Conservation (phyloP, 2,329 filamentous ascomycete species). For the Ophiocordyceps camponoti-rufipedis region DNA sequence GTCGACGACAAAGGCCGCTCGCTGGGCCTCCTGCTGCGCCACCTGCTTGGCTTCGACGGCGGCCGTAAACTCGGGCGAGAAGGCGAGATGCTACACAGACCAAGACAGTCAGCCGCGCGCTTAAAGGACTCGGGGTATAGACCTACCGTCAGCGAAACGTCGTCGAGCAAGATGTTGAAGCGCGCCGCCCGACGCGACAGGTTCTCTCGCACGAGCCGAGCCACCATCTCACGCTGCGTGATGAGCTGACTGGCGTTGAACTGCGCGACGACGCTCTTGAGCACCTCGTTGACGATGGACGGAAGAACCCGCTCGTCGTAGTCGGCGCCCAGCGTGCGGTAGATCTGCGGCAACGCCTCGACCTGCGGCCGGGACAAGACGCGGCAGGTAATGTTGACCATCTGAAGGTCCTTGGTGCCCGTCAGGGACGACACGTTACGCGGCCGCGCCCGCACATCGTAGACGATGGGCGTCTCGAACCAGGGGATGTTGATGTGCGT, state of each 20-base stretch:
- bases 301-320: slow-evolving; percentile 95
- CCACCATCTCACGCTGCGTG: slow-evolving; percentile 96
- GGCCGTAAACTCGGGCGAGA: slow-evolving; percentile 57
- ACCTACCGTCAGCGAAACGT: slow-evolving; percentile 85
- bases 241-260: slow-evolving; percentile 98
- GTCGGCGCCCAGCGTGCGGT: slow-evolving; percentile 84
- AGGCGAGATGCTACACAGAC: slow-evolving; percentile 41
- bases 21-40: slow-evolving; percentile 82
- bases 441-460: slow-evolving; percentile 95
- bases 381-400: slow-evolving; percentile 99
- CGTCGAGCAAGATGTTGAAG: slow-evolving; percentile 95
- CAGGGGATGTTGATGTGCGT: slow-evolving; percentile 90
- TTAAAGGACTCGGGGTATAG: neutral
- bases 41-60: slow-evolving; percentile 60
- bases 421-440: slow-evolving; percentile 93
- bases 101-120: neutral
- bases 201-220: slow-evolving; percentile 80
- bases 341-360: slow-evolving; percentile 85
- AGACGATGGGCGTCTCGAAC: slow-evolving; percentile 93
- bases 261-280: slow-evolving; percentile 97
- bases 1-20: slow-evolving; percentile 94
- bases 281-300: slow-evolving; percentile 94
- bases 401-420: slow-evolving; percentile 97
- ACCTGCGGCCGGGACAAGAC: slow-evolving; percentile 84
- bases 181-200: slow-evolving; percentile 75